Evolutionary conservation across 345 rosid genomes (phyloP), one percentile per base, ranked within the genome.

Genomic region (Brassica juncea): DNA sequence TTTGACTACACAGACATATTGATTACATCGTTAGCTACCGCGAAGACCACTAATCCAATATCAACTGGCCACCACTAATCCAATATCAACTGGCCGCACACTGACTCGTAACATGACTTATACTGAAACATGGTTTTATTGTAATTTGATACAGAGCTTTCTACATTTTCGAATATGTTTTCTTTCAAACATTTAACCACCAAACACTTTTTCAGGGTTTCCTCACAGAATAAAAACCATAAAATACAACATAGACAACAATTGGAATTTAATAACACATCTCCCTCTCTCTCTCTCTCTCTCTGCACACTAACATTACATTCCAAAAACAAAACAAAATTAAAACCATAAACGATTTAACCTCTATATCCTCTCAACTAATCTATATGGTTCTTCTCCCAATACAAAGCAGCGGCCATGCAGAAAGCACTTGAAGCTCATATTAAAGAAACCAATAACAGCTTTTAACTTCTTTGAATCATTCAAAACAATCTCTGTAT

Each of bases 401-500:
- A 7, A 63, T 39, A 64, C 72, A 78, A 66, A 61, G 58, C 71
- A 72, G 10, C 10, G 67, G 25, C 79, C 71, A 74, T 55, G 39
- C 66, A 52, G 57, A 23, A 60, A 73, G 59, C 71, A 67, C 34
- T 61, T 68, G 65, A 74, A 74, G 66, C 74, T 34, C 42, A 27
- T 69, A 37, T 52, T 4, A 27, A 80, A 49, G 9, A 69, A 80
- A 52, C 47, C 76, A 70, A 2, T 9, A 14, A 70, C n/a, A 61
- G 28, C 80, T 23, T 23, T 23, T 80, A 77, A 85, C 37, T 86
- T 87, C 87, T 84, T 86, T 0, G 89, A 85, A 73, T 86, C 94
- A 15, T 76, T 90, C 30, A 95, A 77, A 49, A 95, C 92, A 79
- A 91, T 91, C 80, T 93, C 98, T 2, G 84, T 87, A 39, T 95